Evolutionary conservation across 257 asterid genomes (phyloP), one percentile per base, ranked within the genome.

Genomic region (Fraxinus quadrangulata): DNA sequence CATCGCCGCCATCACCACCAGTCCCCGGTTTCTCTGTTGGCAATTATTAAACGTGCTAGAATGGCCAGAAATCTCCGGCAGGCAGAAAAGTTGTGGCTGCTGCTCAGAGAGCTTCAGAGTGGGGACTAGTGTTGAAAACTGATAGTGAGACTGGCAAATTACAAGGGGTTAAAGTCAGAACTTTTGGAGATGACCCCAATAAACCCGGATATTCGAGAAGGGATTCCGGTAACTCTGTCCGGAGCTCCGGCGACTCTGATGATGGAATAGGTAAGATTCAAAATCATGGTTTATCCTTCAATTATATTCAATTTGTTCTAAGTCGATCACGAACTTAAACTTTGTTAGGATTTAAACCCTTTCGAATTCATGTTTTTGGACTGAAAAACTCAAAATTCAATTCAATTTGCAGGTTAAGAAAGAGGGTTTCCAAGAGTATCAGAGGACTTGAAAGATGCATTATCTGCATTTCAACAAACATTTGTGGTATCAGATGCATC

Each of bases 401-500:
- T 24, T 54, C 14, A 33, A 70, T 63, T n/a, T 77, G 67, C 87
- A 90, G 96, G 90, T 1, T 90, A 82, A 74, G 97, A 88, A 21
- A 86, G 81, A 24, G 91, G 86, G 19, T 74, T 93, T 75, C 96
- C 96, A 13, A 83, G 92, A 75, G 94, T 92, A 3, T 90, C 98
- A 1, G 94, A 96, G 83, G 98, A 96, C 51, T 67, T 96, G 83
- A 93, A 80, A 74, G 97, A 93, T 79, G 99, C 99, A 13, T 70
- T 96, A 26, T 96, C 99, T 0, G 79, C 98, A 72, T 96, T 96
- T 85, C 99, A 96, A 78, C 99, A 96, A 72, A 96, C 99, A 33
- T 96, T 96, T 82, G 98, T 96, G 10, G 99, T 96, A 33, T 89
- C 99, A 23, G 99, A 96, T 85, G 99, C 99, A 4, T 89, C 92